phyloP scores from a whole-genome alignment of 2,329 filamentous ascomycete species.

The Plenodomus biglobosus region DNA sequence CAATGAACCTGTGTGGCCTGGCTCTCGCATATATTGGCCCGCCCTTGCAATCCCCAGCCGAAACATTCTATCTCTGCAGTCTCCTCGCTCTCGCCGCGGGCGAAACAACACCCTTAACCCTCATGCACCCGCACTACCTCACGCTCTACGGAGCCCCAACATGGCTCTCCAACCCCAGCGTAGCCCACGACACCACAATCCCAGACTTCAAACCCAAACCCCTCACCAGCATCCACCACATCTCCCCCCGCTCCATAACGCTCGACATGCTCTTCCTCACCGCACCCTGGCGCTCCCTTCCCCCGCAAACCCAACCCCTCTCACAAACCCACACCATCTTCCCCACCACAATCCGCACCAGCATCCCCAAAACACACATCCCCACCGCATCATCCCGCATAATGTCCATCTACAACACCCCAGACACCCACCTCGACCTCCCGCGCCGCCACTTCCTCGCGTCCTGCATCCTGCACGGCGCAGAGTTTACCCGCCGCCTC shows the following conservation, averaged over 20 bases:
- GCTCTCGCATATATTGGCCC: conserved; percentile 15
- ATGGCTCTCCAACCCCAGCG: not conserved
- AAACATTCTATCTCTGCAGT: conserved; percentile 4
- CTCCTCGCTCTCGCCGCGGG: conserved; percentile 12
- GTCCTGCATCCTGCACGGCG: conserved; percentile 8
- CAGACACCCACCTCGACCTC: conserved; percentile 3
- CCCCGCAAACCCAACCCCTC: too few species aligned
- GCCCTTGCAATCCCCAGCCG: conserved; percentile 1
- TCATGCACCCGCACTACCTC: not conserved
- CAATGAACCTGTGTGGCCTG: conserved; percentile 13
- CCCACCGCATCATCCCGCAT: not conserved
- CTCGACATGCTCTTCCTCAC: conserved; percentile 12
- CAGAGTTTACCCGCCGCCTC: conserved; percentile 6
- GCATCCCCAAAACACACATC: not conserved
- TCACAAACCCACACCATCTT: not conserved
- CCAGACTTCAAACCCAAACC: conserved; percentile 3
- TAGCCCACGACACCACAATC: conserved; percentile 1
- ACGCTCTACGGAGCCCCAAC: not conserved
- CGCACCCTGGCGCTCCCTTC: not conserved
- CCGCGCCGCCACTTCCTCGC: conserved; percentile 11
- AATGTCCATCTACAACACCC: not conserved
- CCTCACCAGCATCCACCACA: conserved; percentile 5
- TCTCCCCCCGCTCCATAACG: conserved; percentile 6
- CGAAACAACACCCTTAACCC: conserved; percentile 8
- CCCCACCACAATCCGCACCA: not conserved